A percentile compares a stretch with the other conserved stretches of the same genome.
Evolutionary conservation across 2,329 filamentous ascomycete species (phyloP).

Genomic region (Leptographium wingfieldii): DNA sequence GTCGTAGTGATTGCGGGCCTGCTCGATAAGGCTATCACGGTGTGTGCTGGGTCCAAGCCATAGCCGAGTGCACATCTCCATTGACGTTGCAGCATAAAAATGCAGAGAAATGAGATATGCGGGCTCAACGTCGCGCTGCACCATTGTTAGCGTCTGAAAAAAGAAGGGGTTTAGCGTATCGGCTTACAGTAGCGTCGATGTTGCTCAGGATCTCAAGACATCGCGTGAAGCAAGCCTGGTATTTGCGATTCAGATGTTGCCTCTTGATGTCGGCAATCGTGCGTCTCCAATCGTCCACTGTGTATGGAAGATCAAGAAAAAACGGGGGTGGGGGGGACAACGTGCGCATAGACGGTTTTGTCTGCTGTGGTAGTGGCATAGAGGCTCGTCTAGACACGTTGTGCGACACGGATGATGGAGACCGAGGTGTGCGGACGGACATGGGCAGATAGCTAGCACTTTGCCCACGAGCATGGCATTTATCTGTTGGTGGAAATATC

Average conservation of each 20-base stretch:
- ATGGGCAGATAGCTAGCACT: conserved; percentile 3
- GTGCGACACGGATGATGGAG: background rate
- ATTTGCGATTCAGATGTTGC: conserved; percentile 36
- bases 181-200: conserved; percentile 30
- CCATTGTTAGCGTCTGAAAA: background rate
- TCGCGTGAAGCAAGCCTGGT: conserved; percentile 38
- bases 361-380: background rate
- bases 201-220: conserved; percentile 41
- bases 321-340: conserved; percentile 9
- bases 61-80: conserved; percentile 42
- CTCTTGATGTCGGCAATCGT: conserved; percentile 40
- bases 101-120: conserved; percentile 45
- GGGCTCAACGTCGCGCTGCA: conserved; percentile 28
- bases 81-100: conserved; percentile 48
- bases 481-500: conserved; percentile 1
- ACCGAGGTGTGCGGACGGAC: background rate
- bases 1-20: conserved; percentile 40
- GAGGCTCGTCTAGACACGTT: conserved; percentile 2
- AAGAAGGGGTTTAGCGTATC: background rate
- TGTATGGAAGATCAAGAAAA: conserved; percentile 26
- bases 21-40: conserved; percentile 34
- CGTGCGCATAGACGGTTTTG: conserved; percentile 14
- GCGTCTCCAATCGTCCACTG: conserved; percentile 36
- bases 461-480: conserved; percentile 4
- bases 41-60: conserved; percentile 32